Evolutionary conservation across 768 basidiomycete species (phyloP).

Genomic region (Boletus coccyginus): DNA sequence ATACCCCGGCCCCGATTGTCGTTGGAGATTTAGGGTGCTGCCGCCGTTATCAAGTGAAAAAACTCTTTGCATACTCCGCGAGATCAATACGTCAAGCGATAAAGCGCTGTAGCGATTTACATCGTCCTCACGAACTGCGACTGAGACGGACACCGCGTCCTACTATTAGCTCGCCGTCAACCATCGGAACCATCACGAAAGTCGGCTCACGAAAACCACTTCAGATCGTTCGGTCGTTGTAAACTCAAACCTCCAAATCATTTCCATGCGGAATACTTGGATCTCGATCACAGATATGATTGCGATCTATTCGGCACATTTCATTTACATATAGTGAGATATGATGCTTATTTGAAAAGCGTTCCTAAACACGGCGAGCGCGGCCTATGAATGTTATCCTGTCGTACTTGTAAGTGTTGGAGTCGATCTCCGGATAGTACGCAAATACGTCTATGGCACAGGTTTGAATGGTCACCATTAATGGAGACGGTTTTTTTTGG

Average conservation of each 20-base stretch:
- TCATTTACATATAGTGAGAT: not conserved
- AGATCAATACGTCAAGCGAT: not conserved
- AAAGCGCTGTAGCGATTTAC: not conserved
- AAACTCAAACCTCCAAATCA: slow-evolving; percentile 54
- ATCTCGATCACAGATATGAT: slow-evolving; percentile 39
- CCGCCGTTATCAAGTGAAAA: not conserved
- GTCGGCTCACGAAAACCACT: slow-evolving; percentile 29
- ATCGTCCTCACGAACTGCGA: slow-evolving; percentile 5
- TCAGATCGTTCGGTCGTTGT: slow-evolving; percentile 27
- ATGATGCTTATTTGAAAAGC: slow-evolving; percentile 24
- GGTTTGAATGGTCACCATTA: slow-evolving; percentile 22
- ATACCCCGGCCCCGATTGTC: not conserved
- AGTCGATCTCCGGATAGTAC: not conserved
- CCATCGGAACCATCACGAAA: slow-evolving; percentile 31
- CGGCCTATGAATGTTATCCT: slow-evolving; percentile 29
- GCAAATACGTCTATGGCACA: slow-evolving; percentile 12
- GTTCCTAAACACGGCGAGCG: slow-evolving; percentile 20
- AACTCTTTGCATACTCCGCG: not conserved
- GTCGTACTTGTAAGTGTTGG: not conserved
- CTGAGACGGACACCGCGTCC: slow-evolving; percentile 23
- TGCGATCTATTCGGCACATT: not conserved
- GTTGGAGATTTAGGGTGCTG: not conserved
- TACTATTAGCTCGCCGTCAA: slow-evolving; percentile 26
- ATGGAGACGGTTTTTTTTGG: slow-evolving; percentile 17
- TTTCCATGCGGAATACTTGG: slow-evolving; percentile 54